These are phyloP conservation scores for Backusella westeae DNA, from an alignment of 192 early-diverging fungal genomes.

Conservation along the genomic window DNA sequence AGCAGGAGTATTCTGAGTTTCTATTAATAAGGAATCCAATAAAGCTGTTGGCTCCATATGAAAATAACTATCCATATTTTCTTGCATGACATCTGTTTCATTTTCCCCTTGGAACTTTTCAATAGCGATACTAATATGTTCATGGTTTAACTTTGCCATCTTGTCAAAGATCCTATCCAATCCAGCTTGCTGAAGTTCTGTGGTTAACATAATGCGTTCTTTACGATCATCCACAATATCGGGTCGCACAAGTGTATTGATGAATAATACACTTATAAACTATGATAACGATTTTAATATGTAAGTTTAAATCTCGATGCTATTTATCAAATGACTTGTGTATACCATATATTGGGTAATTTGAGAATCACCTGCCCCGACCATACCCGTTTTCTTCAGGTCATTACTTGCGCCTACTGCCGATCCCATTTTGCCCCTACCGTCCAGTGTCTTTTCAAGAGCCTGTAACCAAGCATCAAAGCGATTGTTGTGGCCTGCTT, in stretches of 20 bases:
- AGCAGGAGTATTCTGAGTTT: conserved; percentile 61
- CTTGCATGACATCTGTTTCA: conserved; percentile 24
- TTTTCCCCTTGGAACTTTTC: conserved; percentile 24
- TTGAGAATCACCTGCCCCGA: conserved; percentile 38
- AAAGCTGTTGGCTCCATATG: conserved; percentile 59
- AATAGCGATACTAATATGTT: conserved; percentile 28
- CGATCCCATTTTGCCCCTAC: conserved; percentile 73
- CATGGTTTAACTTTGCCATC: conserved; percentile 21
- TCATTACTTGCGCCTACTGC: conserved; percentile 73
- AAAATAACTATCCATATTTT: conserved; percentile 38
- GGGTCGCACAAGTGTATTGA: conserved; percentile 71
- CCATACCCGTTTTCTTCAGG: conserved; percentile 54
- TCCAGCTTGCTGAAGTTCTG: conserved; percentile 66
- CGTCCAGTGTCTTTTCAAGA: conserved; percentile 67
- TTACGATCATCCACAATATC: conserved; percentile 63
- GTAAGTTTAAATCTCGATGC: neutral
- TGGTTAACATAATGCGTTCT: conserved; percentile 62
- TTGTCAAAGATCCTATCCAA: conserved; percentile 24
- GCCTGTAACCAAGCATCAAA: conserved; percentile 69
- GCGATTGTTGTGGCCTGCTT: conserved; percentile 18
- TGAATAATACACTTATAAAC: conserved; percentile 69
- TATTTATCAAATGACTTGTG: conserved; percentile 34
- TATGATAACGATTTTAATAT: conserved; percentile 18
- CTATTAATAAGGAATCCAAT: conserved; percentile 60
- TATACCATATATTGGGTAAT: conserved; percentile 72